These are phyloP conservation scores for Mychonastes homosphaera DNA, from an alignment of 139 green algal species.

Conservation along the genomic window DNA sequence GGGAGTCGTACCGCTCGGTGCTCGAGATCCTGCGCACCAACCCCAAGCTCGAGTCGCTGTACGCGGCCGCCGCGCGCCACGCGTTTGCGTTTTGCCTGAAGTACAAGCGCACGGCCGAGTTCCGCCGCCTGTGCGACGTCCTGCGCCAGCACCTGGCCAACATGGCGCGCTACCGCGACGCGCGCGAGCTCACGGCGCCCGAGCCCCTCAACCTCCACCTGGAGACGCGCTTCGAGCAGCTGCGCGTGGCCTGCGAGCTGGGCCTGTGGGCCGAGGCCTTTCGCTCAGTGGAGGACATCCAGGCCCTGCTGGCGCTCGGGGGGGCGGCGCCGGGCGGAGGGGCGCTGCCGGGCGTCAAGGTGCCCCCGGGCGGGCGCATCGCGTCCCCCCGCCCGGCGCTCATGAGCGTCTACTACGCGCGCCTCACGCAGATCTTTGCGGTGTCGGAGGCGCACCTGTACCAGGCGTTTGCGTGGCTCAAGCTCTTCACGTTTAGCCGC, in stretches of 20 bases:
- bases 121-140: constrained; percentile 95
- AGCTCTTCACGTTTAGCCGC: constrained; percentile 83
- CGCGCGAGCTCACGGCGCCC: constrained; percentile 78
- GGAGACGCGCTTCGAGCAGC: constrained; percentile 96
- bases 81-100: constrained; percentile 87
- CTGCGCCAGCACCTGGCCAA: constrained; percentile 94
- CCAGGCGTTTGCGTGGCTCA: constrained; percentile 89
- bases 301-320: constrained; percentile 71
- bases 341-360: not conserved
- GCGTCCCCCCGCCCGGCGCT: constrained; percentile 51
- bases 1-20: constrained; percentile 92
- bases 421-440: constrained; percentile 81
- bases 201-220: constrained; percentile 87
- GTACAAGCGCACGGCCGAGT: constrained; percentile 96
- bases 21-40: constrained; percentile 98
- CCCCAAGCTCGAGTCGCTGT: constrained; percentile 90
- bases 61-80: constrained; percentile 49
- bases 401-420: constrained; percentile 75
- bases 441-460: constrained; percentile 81
- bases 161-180: constrained; percentile 72
- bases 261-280: constrained; percentile 99
- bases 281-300: constrained; percentile 96
- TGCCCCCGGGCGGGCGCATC: not conserved
- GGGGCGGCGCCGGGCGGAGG: not conserved
- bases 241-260: constrained; percentile 84